A percentile compares a stretch with the other conserved stretches of the same genome.
These are phyloP conservation scores for Xylaria flabelliformis DNA, from an alignment of 495 filamentous ascomycete genomes.

Conservation along the genomic window DNA sequence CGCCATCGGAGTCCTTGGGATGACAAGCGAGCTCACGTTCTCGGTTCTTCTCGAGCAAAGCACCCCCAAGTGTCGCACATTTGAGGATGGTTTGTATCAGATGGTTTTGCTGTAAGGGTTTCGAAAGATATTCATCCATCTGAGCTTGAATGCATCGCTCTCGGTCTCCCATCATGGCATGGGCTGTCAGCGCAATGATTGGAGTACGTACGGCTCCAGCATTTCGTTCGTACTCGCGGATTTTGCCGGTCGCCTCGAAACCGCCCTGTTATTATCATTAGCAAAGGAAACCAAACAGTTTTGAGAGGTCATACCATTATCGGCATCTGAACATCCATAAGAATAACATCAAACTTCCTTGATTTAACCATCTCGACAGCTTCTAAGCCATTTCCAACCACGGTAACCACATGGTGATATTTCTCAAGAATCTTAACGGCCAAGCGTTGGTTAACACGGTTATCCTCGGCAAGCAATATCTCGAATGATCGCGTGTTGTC, in stretches of 20 bases:
- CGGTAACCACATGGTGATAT: conserved; percentile 95
- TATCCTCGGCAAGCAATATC: conserved; percentile 96
- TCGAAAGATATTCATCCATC: conserved; percentile 99
- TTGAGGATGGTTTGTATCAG: conserved; percentile 99
- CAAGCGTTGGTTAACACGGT: conserved; percentile 94
- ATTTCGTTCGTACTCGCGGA: conserved; percentile 90
- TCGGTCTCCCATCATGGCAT: conserved; percentile 98
- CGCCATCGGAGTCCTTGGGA: conserved; percentile 34
- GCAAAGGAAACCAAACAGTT: conserved; percentile 26
- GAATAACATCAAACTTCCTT: conserved; percentile 91
- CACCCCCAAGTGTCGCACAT: conserved; percentile 89
- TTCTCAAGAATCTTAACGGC: conserved; percentile 98
- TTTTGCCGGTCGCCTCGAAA: conserved; percentile 97
- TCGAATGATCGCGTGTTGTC: conserved; percentile 97
- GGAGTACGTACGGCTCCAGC: conserved; percentile 80
- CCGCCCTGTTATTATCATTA: conserved; percentile 68
- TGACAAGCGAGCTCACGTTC: conserved; percentile 53
- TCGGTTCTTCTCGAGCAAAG: conserved; percentile 73
- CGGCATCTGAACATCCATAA: conserved; percentile 99
- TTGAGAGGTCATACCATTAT: conserved; percentile 70
- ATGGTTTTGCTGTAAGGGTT: conserved; percentile 96
- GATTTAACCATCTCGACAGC: conserved; percentile 88
- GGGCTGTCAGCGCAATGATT: conserved; percentile 96
- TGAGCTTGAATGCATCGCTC: conserved; percentile 98
- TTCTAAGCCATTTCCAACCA: conserved; percentile 93